Percentiles rank a stretch among this genome's conserved stretches.
These are phyloP conservation scores for Thelonectria discophora DNA, from an alignment of 2,329 filamentous ascomycete species.

Conservation along the genomic window DNA sequence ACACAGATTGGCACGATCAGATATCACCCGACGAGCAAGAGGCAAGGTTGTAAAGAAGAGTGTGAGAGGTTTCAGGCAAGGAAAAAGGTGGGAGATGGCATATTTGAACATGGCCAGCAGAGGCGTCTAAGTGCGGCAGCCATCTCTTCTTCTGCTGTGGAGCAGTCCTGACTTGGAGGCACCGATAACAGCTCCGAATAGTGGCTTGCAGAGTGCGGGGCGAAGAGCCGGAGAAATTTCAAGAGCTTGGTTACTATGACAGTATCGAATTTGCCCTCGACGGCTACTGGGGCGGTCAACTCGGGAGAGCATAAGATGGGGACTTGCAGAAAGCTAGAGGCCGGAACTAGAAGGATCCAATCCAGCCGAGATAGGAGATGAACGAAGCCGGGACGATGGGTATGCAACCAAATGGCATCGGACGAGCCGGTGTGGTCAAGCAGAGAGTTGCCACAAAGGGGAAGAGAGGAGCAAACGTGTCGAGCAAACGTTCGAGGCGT, in stretches of 20 bases:
- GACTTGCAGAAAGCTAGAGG: neutral
- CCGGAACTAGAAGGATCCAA: slow-evolving; percentile 7
- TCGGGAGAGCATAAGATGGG: neutral
- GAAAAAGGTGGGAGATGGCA: slow-evolving; percentile 37
- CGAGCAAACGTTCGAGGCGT: slow-evolving; percentile 8
- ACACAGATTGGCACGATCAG: slow-evolving; percentile 22
- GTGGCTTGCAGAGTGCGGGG: slow-evolving; percentile 43
- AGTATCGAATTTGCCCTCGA: slow-evolving; percentile 1
- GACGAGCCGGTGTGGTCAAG: too few species aligned
- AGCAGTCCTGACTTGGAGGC: slow-evolving; percentile 23
- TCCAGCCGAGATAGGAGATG: slow-evolving; percentile 12
- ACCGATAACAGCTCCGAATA: slow-evolving; percentile 34
- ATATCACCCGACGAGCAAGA: slow-evolving; percentile 13
- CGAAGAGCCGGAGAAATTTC: slow-evolving; percentile 5
- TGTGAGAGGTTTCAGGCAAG: neutral
- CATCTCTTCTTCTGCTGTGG: slow-evolving; percentile 25
- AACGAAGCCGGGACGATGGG: slow-evolving; percentile 6
- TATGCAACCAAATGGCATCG: neutral
- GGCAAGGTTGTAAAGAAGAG: slow-evolving; percentile 6
- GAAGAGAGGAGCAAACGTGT: slow-evolving; percentile 1
- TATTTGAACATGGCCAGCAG: slow-evolving; percentile 37
- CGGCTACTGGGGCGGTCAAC: neutral
- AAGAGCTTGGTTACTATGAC: neutral
- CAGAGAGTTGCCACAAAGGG: neutral
- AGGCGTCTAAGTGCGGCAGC: slow-evolving; percentile 36